phyloP scores from a whole-genome alignment of 345 rosid genomes.

The Geranium brycei region DNA sequence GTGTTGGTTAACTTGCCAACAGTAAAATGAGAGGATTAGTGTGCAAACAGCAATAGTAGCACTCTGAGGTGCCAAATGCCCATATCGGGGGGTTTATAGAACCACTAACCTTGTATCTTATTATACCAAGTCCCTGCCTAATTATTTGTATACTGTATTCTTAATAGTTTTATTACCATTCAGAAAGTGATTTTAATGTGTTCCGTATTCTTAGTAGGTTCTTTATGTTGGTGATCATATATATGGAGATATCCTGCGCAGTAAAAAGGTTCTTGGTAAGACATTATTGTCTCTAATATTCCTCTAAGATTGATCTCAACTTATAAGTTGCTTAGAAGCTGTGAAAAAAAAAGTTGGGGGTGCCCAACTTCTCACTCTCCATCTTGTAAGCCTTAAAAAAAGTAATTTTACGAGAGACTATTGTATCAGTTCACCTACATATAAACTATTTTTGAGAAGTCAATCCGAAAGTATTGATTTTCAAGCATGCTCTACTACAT shows the following conservation, averaged over 20 bases:
- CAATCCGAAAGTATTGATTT: no score
- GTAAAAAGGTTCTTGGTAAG: conserved; percentile 91
- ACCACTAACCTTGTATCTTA: no score
- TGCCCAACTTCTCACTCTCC: no score
- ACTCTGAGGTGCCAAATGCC: not conserved
- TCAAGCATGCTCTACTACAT: no score
- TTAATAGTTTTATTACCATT: not conserved
- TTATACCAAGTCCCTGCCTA: not conserved
- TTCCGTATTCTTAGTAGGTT: conserved; percentile 38
- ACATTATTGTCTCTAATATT: conserved; percentile 3
- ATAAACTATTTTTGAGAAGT: no score
- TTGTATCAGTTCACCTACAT: no score
- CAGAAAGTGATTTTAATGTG: not conserved
- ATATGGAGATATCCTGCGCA: conserved; percentile 91
- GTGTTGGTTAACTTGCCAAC: not conserved
- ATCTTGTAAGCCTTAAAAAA: no score
- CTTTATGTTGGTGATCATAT: conserved; percentile 98
- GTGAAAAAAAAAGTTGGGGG: no score
- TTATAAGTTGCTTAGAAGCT: no score
- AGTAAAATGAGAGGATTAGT: not conserved
- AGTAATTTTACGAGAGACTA: no score
- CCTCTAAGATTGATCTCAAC: no score
- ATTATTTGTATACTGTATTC: not conserved
- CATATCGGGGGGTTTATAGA: no score
- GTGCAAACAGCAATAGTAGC: not conserved